A percentile compares a stretch with the other conserved stretches of the same genome.
Conservation (phyloP, 2,329 filamentous ascomycete species). For the Tympanopsis confertula region DNA sequence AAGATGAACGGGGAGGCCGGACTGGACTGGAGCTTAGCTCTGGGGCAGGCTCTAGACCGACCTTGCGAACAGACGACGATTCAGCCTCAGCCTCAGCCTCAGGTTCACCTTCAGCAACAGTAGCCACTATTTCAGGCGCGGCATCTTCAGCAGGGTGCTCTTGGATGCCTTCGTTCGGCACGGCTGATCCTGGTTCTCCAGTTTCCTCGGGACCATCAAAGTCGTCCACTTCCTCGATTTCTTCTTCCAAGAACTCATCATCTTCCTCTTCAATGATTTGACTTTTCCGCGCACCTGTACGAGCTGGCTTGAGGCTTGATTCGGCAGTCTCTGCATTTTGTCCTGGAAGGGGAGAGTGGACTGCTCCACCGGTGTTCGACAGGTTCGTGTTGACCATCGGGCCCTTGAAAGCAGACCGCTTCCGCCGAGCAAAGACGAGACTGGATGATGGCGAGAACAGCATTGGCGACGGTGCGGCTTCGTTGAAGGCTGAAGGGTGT, state of each 20-base stretch:
- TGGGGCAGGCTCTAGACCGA: not conserved
- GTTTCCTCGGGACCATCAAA: constrained; percentile 13
- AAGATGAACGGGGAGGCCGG: constrained; percentile 1
- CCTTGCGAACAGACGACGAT: constrained; percentile 2
- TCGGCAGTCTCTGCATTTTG: constrained; percentile 7
- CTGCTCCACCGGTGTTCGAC: constrained; percentile 18
- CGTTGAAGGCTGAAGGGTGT: not conserved
- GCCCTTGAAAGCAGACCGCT: constrained; percentile 48
- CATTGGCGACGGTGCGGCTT: constrained; percentile 12
- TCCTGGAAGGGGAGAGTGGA: constrained; percentile 26
- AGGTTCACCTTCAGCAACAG: no score
- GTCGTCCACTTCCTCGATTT: constrained; percentile 29
- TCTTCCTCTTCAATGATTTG: constrained; percentile 17
- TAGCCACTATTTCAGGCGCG: no score
- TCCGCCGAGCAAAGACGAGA: constrained; percentile 46
- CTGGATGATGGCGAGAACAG: constrained; percentile 28
- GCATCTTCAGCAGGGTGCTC: no score
- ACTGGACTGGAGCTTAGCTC: not conserved
- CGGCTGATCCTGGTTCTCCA: no score
- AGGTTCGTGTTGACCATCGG: constrained; percentile 24
- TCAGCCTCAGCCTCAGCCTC: constrained; percentile 23
- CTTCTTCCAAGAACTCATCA: constrained; percentile 21
- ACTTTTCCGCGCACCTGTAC: constrained; percentile 10
- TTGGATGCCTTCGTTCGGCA: no score
- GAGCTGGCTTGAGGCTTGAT: constrained; percentile 9